Base-by-base conservation (phyloP, 805 yeast species). In the Yamadazyma sp. region DNA sequence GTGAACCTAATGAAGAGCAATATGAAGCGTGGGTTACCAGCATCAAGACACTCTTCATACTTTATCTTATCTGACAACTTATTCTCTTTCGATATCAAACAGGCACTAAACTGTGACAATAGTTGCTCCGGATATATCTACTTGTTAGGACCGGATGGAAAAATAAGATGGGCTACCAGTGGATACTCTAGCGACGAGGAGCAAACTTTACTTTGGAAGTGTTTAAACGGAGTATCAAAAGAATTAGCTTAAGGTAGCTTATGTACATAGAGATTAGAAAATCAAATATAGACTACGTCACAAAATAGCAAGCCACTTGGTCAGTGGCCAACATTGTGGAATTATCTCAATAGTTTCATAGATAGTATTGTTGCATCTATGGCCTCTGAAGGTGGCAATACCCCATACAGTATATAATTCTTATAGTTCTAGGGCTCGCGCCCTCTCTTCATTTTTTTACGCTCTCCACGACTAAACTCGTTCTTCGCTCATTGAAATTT, bases 91-190 rank as follows among this genome's bases (percentile, higher is more conserved):
- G 77, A 70, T 13, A 60, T 77, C 5, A 76, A 84, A 48, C 79
- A 80, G 37, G 58, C 73, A 17, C 59, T 91, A 23, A 64, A 75
- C 33, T 76, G 89, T 48, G 81, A 80, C 38, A 91, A 91, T 55
- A 73, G 77, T 15, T 84, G 83, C 49, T 78, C 95, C 2, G 98
- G 98, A 0, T 89, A 86, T 54, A 67, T 89, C 8, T 83, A 88
- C 47, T 65, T 91, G 4, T 73, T 93, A 23, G 99, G 93, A 54
- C 69, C 68, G 11, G 67, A 78, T 10, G 82, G 83, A 35, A 81
- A 75, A 50, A 82, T 93, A 37, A 70, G 98, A 49, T 91, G 98
- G 98, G 89, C 88, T 16, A 85, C 88, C 3, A 78, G 95, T 49
- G 99, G 98, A 2, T 76, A 73, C 26, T 83, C 95, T 1, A 70